phyloP scores from a whole-genome alignment of 306 rosid species.

The Lablab purpureus region DNA sequence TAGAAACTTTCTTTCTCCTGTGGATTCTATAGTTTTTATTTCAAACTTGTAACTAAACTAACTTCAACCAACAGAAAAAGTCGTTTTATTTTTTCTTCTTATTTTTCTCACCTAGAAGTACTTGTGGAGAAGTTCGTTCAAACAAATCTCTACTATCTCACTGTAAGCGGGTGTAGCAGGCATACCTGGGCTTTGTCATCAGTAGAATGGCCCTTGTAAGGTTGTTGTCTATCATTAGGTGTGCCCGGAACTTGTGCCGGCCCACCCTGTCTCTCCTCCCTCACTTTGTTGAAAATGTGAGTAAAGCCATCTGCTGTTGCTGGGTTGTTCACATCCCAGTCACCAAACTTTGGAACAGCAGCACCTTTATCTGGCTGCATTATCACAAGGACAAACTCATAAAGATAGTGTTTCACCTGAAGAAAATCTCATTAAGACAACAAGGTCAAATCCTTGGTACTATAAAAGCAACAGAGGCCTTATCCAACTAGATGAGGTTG shows the following conservation, averaged over 20 bases:
- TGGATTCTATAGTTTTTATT: too few species aligned
- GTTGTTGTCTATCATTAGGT: slow-evolving; percentile 53
- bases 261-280: slow-evolving; percentile 71
- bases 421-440: slow-evolving; percentile 17
- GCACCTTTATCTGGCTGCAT: slow-evolving; percentile 87
- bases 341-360: slow-evolving; percentile 97
- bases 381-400: slow-evolving; percentile 41
- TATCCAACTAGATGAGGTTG: not conserved
- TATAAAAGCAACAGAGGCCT: not conserved
- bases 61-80: not conserved
- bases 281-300: slow-evolving; percentile 81
- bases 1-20: too few species aligned
- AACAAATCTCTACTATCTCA: not conserved
- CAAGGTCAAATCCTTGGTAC: slow-evolving; percentile 5
- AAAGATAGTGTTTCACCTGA: slow-evolving; percentile 2
- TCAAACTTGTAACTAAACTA: not conserved
- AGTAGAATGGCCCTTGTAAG: slow-evolving; percentile 39
- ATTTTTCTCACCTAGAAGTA: not conserved
- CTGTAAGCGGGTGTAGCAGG: not conserved
- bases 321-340: slow-evolving; percentile 86
- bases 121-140: too few species aligned
- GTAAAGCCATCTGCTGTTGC: slow-evolving; percentile 88
- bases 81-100: too few species aligned
- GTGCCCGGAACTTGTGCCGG: slow-evolving; percentile 60
- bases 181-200: slow-evolving; percentile 59